Conservation (phyloP, 306 rosid genomes). For the Geum urbanum region DNA sequence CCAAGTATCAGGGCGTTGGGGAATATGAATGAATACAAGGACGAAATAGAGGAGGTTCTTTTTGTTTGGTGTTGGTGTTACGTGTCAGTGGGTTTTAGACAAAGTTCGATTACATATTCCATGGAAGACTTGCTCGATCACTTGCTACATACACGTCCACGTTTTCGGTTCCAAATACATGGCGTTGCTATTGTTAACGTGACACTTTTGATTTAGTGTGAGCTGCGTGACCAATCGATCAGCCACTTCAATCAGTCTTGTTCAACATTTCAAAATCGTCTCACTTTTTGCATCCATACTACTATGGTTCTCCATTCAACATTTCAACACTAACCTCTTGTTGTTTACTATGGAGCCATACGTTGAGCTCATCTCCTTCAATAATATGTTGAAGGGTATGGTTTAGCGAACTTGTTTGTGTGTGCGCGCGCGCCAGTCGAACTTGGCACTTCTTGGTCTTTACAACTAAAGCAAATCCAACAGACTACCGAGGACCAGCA, state of each 20-base stretch:
- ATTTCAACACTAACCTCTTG: background rate
- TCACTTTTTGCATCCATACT: background rate
- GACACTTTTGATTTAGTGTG: background rate
- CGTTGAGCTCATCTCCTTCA: no score
- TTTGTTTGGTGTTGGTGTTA: background rate
- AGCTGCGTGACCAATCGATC: background rate
- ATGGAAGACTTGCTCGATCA: constrained; percentile 20
- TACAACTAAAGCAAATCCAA: no score
- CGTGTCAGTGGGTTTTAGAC: constrained; percentile 12
- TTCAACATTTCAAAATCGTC: background rate
- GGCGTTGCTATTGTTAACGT: constrained; percentile 24
- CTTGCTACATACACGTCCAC: constrained; percentile 30
- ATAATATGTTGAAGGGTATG: no score
- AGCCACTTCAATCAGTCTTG: background rate
- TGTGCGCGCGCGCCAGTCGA: no score
- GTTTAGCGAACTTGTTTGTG: no score
- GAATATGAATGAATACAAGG: background rate
- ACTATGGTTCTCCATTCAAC: background rate
- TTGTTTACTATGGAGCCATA: no score
- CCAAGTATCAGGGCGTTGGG: background rate
- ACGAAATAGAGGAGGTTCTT: background rate
- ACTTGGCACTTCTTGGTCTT: no score
- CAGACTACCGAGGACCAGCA: no score
- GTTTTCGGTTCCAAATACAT: constrained; percentile 29
- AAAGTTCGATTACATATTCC: constrained; percentile 9